A percentile compares a stretch with the other conserved stretches of the same genome.
These are phyloP conservation scores for Tremella yokohamensis DNA, from an alignment of 768 basidiomycete genomes.

Conservation along the genomic window DNA sequence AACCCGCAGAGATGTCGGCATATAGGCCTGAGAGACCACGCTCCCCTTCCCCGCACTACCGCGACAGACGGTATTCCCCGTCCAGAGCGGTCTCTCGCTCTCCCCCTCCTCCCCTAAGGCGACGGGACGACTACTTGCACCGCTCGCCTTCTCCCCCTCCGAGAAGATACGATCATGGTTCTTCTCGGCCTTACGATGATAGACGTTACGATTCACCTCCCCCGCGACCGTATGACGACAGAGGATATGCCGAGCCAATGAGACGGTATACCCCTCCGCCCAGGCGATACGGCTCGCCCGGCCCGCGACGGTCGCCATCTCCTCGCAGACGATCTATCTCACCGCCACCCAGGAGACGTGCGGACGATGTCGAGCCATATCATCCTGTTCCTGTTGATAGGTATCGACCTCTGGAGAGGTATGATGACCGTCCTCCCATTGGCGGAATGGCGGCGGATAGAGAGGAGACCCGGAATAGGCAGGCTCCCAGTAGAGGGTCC, in stretches of 20 bases:
- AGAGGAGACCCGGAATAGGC: constrained; percentile 16
- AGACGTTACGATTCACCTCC: constrained; percentile 6
- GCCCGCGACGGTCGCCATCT: too few species aligned
- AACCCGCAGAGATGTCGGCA: constrained; percentile 3
- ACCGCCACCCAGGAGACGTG: constrained; percentile 4
- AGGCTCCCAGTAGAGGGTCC: constrained; percentile 10
- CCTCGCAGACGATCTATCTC: background rate
- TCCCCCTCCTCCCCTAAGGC: constrained; percentile 16
- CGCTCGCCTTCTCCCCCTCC: constrained; percentile 12
- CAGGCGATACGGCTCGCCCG: background rate
- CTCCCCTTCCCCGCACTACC: constrained; percentile 27
- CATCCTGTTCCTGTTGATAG: background rate
- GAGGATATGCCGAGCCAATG: background rate
- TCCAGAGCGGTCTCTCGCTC: constrained; percentile 28
- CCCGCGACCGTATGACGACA: constrained; percentile 10
- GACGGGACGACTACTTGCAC: constrained; percentile 13
- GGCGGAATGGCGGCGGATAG: constrained; percentile 33
- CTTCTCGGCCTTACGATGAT: constrained; percentile 11
- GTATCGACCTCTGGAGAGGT: constrained; percentile 1
- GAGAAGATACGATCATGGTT: constrained; percentile 27
- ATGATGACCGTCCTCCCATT: constrained; percentile 5
- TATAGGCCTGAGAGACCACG: constrained; percentile 29
- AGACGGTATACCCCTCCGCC: constrained; percentile 3
- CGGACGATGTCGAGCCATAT: background rate
- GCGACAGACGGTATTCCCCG: constrained; percentile 36